Base-by-base conservation (phyloP, 2,329 filamentous ascomycete species). In the Neofusicoccum sp. region DNA sequence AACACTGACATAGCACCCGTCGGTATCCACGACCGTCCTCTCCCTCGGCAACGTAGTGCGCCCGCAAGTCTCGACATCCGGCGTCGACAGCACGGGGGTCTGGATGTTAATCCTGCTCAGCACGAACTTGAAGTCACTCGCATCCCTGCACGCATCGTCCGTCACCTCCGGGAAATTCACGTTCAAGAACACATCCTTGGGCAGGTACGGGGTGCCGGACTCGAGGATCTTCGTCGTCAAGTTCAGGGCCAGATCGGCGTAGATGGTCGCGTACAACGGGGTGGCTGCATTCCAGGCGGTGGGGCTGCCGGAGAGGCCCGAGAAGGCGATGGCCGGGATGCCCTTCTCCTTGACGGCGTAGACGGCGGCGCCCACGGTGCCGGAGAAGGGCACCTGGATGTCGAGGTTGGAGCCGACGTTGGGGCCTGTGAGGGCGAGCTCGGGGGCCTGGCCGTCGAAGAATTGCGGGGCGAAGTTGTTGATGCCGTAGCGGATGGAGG, bases 241-340 rank as follows among this genome's bases (percentile, higher is more conserved):
- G 28, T 81, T 83, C 11, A 81, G 75, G 1, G 87, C 82, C 4
- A 90, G 79, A 56, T 87, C 79, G 3, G 84, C 86, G 66, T 90
- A 90, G n/a, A 89, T 72, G 11, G 74, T 71, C 71, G 82, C 84
- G 64, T 84, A 81, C 8, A 73, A 62, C 1, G 86, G 84, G 0
- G 70, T 71, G 1, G 78, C 73, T 2, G 70, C 72, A 65, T 86
- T 79, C 79, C 82, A 89, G 0, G 82, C 78, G 1, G 82, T 80
- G 30, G 74, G 78, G 12, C 78, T 77, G 5, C 76, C 76, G 0
- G 80, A 80, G 1, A 73, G 71, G 5, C 86, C 87, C 0, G 83
- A 86, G 74, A 90, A 90, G 14, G 87, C 88, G 60, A 91, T 81
- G n/a, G 83, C 83, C 0, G 88, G 88, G 61, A 89, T 82, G 1